A percentile compares a stretch with the other conserved stretches of the same genome.
These are phyloP conservation scores for Nemania diffusa DNA, from an alignment of 2,329 filamentous ascomycete species.

Conservation along the genomic window DNA sequence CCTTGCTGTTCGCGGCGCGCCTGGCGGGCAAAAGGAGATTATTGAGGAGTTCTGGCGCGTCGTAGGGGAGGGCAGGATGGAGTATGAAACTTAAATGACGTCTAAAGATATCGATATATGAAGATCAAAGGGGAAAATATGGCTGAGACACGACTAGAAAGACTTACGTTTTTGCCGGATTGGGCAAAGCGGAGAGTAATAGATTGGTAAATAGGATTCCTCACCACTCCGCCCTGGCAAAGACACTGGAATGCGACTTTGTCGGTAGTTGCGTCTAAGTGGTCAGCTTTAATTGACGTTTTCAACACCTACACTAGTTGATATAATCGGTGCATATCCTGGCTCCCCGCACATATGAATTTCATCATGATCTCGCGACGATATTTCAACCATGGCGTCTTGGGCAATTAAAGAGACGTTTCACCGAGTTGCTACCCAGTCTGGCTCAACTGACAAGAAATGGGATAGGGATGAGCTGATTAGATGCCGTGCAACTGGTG, in stretches of 20 bases:
- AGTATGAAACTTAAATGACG: constrained; percentile 53
- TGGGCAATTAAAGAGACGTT: constrained; percentile 27
- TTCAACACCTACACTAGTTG: constrained; percentile 25
- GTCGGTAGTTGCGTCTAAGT: constrained; percentile 19
- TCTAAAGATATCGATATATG: background rate
- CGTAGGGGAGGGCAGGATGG: constrained; percentile 64
- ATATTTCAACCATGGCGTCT: constrained; percentile 33
- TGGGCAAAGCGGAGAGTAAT: constrained; percentile 26
- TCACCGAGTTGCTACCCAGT: constrained; percentile 36
- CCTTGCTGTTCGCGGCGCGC: constrained; percentile 70
- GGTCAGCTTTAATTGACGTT: constrained; percentile 31
- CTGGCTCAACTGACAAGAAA: constrained; percentile 43
- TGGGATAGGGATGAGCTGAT: constrained; percentile 47
- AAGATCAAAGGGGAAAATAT: background rate
- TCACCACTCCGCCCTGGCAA: constrained; percentile 11
- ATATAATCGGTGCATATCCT: constrained; percentile 16
- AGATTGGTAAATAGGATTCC: constrained; percentile 36
- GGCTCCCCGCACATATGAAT: background rate
- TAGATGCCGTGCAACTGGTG: constrained; percentile 47
- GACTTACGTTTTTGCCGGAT: constrained; percentile 26
- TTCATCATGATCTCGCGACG: constrained; percentile 12
- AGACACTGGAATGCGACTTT: constrained; percentile 41
- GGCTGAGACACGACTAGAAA: constrained; percentile 28
- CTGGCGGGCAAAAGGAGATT: constrained; percentile 68
- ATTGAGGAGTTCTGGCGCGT: constrained; percentile 73